phyloP scores from a whole-genome alignment of 1,139 yeast genomes.

The Pichia sorboxylosa region DNA sequence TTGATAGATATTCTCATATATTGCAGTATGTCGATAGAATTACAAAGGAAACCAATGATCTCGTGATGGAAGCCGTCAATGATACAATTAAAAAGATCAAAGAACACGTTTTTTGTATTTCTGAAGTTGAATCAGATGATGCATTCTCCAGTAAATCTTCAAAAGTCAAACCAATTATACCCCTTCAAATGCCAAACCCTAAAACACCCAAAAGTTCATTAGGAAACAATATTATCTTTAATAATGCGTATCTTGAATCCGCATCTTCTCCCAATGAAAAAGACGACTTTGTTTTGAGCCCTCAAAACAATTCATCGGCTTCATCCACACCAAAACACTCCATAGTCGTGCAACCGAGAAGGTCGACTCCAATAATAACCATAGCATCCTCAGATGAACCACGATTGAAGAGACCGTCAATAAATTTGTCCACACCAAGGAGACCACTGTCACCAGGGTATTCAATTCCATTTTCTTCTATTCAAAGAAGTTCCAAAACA shows the following conservation, averaged over 20 bases:
- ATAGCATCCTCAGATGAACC: slow-evolving; percentile 8
- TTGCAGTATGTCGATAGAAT: slow-evolving; percentile 70
- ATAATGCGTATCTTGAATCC: slow-evolving; percentile 30
- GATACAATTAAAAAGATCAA: slow-evolving; percentile 48
- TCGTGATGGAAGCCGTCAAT: slow-evolving; percentile 55
- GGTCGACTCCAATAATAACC: slow-evolving; percentile 17
- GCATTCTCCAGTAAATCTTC: slow-evolving; percentile 3
- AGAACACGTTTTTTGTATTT: slow-evolving; percentile 26
- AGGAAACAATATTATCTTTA: slow-evolving; percentile 25
- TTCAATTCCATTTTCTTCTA: slow-evolving; percentile 40
- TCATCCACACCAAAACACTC: slow-evolving; percentile 28
- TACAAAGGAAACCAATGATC: slow-evolving; percentile 66
- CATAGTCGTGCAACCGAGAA: slow-evolving; percentile 10
- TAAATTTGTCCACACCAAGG: slow-evolving; percentile 8
- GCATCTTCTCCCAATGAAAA: slow-evolving; percentile 17
- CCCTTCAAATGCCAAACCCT: slow-evolving; percentile 3
- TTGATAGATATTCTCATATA: slow-evolving; percentile 67
- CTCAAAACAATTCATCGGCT: slow-evolving; percentile 12
- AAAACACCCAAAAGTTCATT: slow-evolving; percentile 6
- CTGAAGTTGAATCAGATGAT: slow-evolving; percentile 17
- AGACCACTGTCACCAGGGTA: slow-evolving; percentile 45
- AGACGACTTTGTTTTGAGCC: slow-evolving; percentile 4
- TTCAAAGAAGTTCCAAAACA: slow-evolving; percentile 29
- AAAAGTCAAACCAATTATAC: neutral
- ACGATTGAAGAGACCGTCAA: slow-evolving; percentile 2